Conservation (phyloP, 352 stramenopile species). For the Phytophthora pini region DNA sequence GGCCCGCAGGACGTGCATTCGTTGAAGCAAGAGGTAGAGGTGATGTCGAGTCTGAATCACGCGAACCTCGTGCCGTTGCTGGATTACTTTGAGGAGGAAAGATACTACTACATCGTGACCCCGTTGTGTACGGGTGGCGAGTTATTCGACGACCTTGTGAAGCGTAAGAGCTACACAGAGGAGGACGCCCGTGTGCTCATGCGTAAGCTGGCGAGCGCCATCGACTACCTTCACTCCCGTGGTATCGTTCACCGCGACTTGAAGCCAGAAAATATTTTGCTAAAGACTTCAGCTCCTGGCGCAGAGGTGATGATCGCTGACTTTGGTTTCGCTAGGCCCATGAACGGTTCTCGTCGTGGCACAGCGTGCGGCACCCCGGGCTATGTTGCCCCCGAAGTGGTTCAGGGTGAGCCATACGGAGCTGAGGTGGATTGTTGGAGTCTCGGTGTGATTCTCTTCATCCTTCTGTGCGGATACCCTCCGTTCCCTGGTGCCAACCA, state of each 20-base stretch:
- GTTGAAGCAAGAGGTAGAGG: slow-evolving; percentile 74
- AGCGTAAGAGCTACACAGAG: slow-evolving; percentile 96
- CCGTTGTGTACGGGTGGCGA: slow-evolving; percentile 88
- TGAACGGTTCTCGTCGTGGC: slow-evolving; percentile 56
- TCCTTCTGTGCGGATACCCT: slow-evolving; percentile 93
- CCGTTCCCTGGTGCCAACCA: slow-evolving; percentile 84
- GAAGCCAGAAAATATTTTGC: slow-evolving; percentile 91
- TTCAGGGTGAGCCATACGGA: slow-evolving; percentile 89
- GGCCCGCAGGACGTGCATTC: slow-evolving; percentile 56
- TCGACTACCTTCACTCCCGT: slow-evolving; percentile 93
- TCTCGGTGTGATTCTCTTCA: slow-evolving; percentile 95
- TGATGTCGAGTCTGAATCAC: slow-evolving; percentile 76
- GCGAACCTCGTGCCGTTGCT: slow-evolving; percentile 77
- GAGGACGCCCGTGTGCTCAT: slow-evolving; percentile 93
- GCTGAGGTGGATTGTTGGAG: slow-evolving; percentile 94
- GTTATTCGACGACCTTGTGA: slow-evolving; percentile 96
- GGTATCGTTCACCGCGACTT: slow-evolving; percentile 94
- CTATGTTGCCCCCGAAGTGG: slow-evolving; percentile 95
- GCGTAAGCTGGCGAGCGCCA: slow-evolving; percentile 89
- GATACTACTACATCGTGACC: slow-evolving; percentile 86
- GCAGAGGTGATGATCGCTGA: slow-evolving; percentile 89
- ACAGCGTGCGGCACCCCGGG: slow-evolving; percentile 86
- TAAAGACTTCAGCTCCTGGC: slow-evolving; percentile 77
- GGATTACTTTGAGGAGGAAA: slow-evolving; percentile 76
- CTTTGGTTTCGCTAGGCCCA: slow-evolving; percentile 87